phyloP scores from a whole-genome alignment of 805 yeast genomes.

The Scheffersomyces ergatensis region DNA sequence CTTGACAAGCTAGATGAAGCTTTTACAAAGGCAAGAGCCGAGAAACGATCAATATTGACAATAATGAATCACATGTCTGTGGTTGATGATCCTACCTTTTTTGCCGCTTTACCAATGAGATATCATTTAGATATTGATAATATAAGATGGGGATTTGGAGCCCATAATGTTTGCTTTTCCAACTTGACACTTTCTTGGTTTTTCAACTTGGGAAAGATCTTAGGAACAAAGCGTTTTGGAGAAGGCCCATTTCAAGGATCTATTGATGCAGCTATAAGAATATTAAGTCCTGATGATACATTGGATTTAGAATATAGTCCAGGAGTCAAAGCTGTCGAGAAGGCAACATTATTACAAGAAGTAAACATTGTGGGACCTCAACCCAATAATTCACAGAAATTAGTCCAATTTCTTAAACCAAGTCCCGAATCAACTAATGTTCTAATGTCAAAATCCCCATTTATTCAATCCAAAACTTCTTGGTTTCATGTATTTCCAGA shows the following conservation, averaged over 20 bases:
- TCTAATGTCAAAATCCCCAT: constrained; percentile 45
- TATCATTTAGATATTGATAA: constrained; percentile 59
- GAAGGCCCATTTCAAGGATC: constrained; percentile 91
- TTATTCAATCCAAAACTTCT: constrained; percentile 61
- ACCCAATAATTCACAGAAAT: constrained; percentile 8
- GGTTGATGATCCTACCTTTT: constrained; percentile 87
- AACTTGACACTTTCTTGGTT: constrained; percentile 50
- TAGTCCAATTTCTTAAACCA: constrained; percentile 24
- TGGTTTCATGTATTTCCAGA: constrained; percentile 98
- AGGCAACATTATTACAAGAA: constrained; percentile 40
- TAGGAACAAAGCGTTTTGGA: constrained; percentile 86
- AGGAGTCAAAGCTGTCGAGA: constrained; percentile 24
- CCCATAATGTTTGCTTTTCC: constrained; percentile 84
- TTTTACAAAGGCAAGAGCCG: constrained; percentile 55
- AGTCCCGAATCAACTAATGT: constrained; percentile 25
- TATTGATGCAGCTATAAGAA: constrained; percentile 78
- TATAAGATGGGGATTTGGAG: constrained; percentile 94
- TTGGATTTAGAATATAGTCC: constrained; percentile 43
- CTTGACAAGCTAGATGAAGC: constrained; percentile 66
- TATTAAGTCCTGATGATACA: constrained; percentile 77
- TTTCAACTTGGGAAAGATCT: constrained; percentile 85
- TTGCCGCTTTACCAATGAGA: constrained; percentile 81
- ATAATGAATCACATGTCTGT: constrained; percentile 92
- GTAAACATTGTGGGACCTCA: constrained; percentile 16
- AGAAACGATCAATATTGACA: constrained; percentile 76